These are phyloP conservation scores for Aureobasidium lini DNA, from an alignment of 2,329 filamentous ascomycete genomes.

Conservation along the genomic window DNA sequence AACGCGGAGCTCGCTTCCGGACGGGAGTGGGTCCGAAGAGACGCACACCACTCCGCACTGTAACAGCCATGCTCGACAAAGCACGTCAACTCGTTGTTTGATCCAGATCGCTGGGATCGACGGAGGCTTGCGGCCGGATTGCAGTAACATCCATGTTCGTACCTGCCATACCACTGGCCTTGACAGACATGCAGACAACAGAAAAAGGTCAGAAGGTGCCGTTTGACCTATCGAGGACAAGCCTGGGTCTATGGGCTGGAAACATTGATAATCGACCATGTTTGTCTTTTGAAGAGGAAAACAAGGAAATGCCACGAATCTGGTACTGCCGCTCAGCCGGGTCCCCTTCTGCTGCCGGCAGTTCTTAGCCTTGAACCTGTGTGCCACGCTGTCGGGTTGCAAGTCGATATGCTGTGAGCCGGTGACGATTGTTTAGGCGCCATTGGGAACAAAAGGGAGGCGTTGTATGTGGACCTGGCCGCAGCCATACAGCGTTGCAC, in stretches of 20 bases:
- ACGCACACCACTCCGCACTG: not conserved
- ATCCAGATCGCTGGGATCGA: not conserved
- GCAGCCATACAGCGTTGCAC: not conserved
- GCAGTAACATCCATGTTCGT: not conserved
- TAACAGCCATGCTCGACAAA: not conserved
- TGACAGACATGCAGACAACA: not conserved
- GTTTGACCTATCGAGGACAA: not conserved
- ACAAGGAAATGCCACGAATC: slow-evolving; percentile 2
- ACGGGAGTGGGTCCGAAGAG: not conserved
- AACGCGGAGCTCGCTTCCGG: not conserved
- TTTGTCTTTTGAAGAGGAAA: not conserved
- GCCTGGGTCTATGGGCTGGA: not conserved
- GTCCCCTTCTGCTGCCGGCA: slow-evolving; percentile 4
- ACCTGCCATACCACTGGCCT: not conserved
- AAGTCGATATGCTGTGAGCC: slow-evolving; percentile 9
- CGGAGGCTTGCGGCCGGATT: not conserved
- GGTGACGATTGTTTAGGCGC: slow-evolving; percentile 2
- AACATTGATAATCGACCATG: not conserved
- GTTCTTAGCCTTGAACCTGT: not conserved
- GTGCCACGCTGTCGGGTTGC: slow-evolving; percentile 10
- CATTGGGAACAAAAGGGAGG: not conserved
- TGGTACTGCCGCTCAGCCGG: slow-evolving; percentile 1
- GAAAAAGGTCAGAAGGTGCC: not conserved
- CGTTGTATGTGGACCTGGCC: slow-evolving; percentile 1
- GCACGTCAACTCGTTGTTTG: not conserved